Evolutionary conservation across 2,329 filamentous ascomycete genomes (phyloP).

Genomic region (Alternaria incomplexa): DNA sequence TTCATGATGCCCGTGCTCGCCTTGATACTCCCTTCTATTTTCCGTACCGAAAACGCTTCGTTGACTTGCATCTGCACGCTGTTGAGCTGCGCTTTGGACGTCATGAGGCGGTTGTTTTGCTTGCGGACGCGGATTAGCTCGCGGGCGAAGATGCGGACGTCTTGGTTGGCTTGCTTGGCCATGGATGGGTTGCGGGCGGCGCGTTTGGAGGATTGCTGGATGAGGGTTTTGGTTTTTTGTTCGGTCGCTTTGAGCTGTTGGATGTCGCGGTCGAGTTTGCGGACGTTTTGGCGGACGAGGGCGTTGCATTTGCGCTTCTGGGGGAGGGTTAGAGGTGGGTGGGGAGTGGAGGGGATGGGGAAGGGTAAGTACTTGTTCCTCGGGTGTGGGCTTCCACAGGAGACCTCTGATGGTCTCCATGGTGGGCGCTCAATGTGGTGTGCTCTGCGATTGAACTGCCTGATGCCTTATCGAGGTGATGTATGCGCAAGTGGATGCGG

Average conservation of each 20-base stretch:
- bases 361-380: conserved; percentile 74
- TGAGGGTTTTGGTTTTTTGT: conserved; percentile 74
- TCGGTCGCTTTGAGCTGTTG: conserved; percentile 78
- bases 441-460: background rate
- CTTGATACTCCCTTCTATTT: conserved; percentile 91
- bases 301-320: conserved; percentile 95
- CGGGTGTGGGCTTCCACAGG: conserved; percentile 90
- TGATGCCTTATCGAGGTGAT: background rate
- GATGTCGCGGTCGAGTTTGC: conserved; percentile 95
- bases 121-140: conserved; percentile 86
- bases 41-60: conserved; percentile 92
- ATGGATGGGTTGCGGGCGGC: conserved; percentile 80
- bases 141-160: conserved; percentile 85
- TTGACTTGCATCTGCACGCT: conserved; percentile 98
- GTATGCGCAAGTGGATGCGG: conserved; percentile 4
- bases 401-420: conserved; percentile 90
- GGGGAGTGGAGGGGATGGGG: background rate
- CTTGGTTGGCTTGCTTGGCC: conserved; percentile 77
- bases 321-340: conserved; percentile 13
- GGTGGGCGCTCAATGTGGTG: conserved; percentile 13
- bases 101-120: conserved; percentile 75
- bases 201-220: conserved; percentile 80
- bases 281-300: conserved; percentile 86
- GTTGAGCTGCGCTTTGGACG: conserved; percentile 87
- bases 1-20: conserved; percentile 94